Base-by-base conservation (phyloP, 2,329 filamentous ascomycete genomes). In the Ambrosiella cleistominuta region DNA sequence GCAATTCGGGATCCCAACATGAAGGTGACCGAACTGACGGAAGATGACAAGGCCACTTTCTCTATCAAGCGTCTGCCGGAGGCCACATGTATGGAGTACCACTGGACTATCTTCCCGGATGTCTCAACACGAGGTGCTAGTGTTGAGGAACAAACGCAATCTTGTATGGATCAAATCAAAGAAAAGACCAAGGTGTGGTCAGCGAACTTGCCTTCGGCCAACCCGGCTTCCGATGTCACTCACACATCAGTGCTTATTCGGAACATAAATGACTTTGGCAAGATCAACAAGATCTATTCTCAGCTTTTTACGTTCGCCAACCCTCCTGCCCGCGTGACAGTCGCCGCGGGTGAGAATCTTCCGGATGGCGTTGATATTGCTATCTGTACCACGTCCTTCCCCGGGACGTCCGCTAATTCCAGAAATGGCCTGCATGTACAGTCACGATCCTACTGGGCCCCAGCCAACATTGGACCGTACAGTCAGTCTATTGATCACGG, bases 401-500 rank as follows among this genome's bases (percentile, higher is more conserved):
- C 65, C 1, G 61, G 61, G 1, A 61, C 68, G 19, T 59, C 62
- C 7, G 61, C 56, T 4, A 57, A 57, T n/a, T 64, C 67, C 38
- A 69, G 86, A 70, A 74, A 76, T 56, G 80, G 80, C 0, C 76
- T 97, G 1, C 93, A 98, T 68, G 90, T 98, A 5, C 93, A 97
- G 70, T 90, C 86, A 2, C 76, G 87, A 44, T 95, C 88, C 9
- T 97, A 97, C 74, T 98, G 93, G 93, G 93, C 93, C 0, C 93
- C 93, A 0, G 91, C 93, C 17, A 97, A 97, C 66, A 97, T 98
- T 57, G 93, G 93, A 0, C 93, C 93, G 0, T 97, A 97, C 69
- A 96, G 90, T 58, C 93, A 98, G 71, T 88, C 89, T 3, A 81
- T 93, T 54, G 75, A 78, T 1, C 70, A 80, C 9, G 70, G 67